These are phyloP conservation scores for Lunularia cruciata DNA, from an alignment of 225 moss, liverwort and hornwort species.

Conservation along the genomic window DNA sequence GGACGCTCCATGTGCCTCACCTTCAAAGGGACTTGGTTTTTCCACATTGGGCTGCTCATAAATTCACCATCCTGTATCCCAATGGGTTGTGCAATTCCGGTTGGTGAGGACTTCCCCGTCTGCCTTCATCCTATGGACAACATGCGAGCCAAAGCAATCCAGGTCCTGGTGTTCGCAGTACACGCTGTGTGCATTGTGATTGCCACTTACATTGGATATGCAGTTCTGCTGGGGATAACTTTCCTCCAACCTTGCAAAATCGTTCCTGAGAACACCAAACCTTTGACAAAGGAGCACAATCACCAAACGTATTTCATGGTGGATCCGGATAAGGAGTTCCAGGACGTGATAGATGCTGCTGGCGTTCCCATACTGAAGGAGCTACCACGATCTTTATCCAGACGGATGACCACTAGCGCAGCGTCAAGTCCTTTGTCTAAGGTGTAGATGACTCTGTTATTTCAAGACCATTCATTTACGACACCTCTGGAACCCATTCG, in stretches of 20 bases:
- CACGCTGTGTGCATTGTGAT: constrained; percentile 52
- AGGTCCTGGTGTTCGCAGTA: constrained; percentile 59
- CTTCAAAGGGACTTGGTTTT: constrained; percentile 77
- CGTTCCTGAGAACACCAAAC: constrained; percentile 11
- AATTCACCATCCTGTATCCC: constrained; percentile 53
- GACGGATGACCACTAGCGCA: constrained; percentile 32
- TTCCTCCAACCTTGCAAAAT: not conserved
- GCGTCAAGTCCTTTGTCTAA: constrained; percentile 10
- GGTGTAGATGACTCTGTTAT: no score
- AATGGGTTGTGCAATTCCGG: constrained; percentile 39
- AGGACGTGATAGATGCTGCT: constrained; percentile 30
- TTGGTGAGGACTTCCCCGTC: constrained; percentile 43
- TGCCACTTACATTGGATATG: constrained; percentile 38
- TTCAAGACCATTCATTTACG: no score
- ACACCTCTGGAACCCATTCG: no score
- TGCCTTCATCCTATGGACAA: constrained; percentile 38
- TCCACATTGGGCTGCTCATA: constrained; percentile 60
- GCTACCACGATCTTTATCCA: constrained; percentile 40
- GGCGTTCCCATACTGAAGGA: constrained; percentile 38
- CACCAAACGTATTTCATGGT: constrained; percentile 30
- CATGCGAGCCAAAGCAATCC: constrained; percentile 61
- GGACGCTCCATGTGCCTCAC: constrained; percentile 61
- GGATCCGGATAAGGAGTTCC: constrained; percentile 30
- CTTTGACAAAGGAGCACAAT: constrained; percentile 21
- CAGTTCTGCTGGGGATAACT: constrained; percentile 24